A percentile compares a stretch with the other conserved stretches of the same genome.
Evolutionary conservation across 768 basidiomycete species (phyloP).

Genomic region (Tephrocybe sp.): DNA sequence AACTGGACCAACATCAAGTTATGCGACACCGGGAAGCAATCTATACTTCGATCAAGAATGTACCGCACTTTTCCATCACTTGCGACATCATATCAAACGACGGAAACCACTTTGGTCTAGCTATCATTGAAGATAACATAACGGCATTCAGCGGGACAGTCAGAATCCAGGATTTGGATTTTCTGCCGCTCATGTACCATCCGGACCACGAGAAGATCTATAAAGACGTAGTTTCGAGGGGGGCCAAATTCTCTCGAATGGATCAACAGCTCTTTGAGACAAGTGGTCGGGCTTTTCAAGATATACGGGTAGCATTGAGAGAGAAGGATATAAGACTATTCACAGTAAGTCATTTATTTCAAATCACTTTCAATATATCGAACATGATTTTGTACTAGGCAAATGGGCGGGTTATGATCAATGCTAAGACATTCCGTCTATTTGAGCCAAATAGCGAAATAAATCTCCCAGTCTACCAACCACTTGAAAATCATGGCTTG

Average conservation of each 20-base stretch:
- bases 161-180: background rate
- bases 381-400: conserved; percentile 12
- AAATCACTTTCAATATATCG: background rate
- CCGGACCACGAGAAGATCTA: background rate
- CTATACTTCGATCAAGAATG: background rate
- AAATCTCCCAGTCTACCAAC: conserved; percentile 10
- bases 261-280: conserved; percentile 7
- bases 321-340: background rate
- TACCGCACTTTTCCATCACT: background rate
- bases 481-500: conserved; percentile 13
- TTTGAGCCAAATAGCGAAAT: conserved; percentile 20
- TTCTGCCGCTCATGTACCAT: background rate
- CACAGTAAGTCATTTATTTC: background rate
- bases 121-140: background rate
- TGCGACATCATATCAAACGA: background rate
- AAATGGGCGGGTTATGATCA: conserved; percentile 27
- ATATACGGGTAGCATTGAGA: background rate
- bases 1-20: background rate
- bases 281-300: conserved; percentile 11
- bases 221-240: background rate
- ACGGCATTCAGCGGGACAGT: background rate
- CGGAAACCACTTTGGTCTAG: background rate
- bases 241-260: background rate
- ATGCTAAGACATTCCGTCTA: conserved; percentile 20
- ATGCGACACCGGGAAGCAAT: background rate